Evolutionary conservation across 331 rosid genomes (phyloP), one percentile per base, ranked within the genome.

Genomic region (Malus hybrid): DNA sequence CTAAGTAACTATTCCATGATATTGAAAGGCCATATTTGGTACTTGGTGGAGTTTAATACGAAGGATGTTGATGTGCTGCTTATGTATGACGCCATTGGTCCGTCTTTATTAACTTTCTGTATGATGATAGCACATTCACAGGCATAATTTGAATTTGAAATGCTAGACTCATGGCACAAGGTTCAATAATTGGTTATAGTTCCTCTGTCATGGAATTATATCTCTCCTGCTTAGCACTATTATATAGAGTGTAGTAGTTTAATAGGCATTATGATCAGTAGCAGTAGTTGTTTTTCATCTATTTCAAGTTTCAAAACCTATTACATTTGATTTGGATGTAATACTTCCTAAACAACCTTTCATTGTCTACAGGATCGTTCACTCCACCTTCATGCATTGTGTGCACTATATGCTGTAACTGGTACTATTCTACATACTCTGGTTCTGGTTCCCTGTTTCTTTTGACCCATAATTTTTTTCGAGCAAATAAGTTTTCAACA

Each of bases 331-430:
- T 22, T 22, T 22, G 22, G 22, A 22, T 22, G 22, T 22, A 22
- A 22, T 31, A 4, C 33, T 4, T 31, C 33, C 33, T 31, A 31
- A 31, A 31, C 33, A 31, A 31, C 33, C 33, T 31, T 31, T 31
- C 33, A 31, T 31, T 31, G 33, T 31, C 33, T 31, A 31, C 33
- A 31, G 33, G 33, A 93, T 84, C 96, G 97, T 44, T 90, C 97
- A 69, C 93, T 93, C 39, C 95, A 90, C 81, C 90, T 93, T 75
- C 83, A 76, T 18, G 93, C 89, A 64, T 83, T 90, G 62, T 93
- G 98, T 77, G 98, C 98, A 56, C 87, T 93, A 34, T 93, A 93
- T 36, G 97, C 96, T 78, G 93, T 90, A 64, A 93, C 98, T 0
- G 97, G 98, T 93, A 91, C 69, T 67, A 18, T 61, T 77, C 79